A percentile compares a stretch with the other conserved stretches of the same genome.
These are phyloP conservation scores for Atalantia buxifolia DNA, from an alignment of 345 rosid species.

Conservation along the genomic window DNA sequence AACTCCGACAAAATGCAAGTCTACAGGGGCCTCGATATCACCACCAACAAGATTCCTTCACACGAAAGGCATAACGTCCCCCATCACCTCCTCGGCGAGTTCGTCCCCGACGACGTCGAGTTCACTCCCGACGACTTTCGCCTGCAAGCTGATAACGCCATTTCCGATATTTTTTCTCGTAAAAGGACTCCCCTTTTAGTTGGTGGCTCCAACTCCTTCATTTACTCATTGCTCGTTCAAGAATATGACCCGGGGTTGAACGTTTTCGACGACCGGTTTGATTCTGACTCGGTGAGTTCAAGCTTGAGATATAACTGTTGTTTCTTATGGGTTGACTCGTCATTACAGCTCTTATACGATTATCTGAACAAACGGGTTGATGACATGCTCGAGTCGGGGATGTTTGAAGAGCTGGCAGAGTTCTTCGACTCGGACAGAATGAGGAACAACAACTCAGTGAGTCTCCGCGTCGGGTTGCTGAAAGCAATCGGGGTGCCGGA, in stretches of 20 bases:
- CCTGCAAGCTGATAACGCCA: constrained; percentile 32
- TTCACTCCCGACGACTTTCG: constrained; percentile 58
- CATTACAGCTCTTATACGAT: constrained; percentile 56
- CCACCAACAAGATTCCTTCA: constrained; percentile 74
- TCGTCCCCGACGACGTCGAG: constrained; percentile 43
- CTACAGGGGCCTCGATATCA: constrained; percentile 68
- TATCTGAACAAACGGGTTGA: constrained; percentile 69
- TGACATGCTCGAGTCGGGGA: constrained; percentile 85
- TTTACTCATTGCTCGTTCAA: constrained; percentile 66
- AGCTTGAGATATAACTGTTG: constrained; percentile 74
- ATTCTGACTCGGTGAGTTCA: constrained; percentile 25
- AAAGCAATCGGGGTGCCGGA: constrained; percentile 95
- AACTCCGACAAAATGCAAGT: constrained; percentile 94
- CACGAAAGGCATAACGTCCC: constrained; percentile 57
- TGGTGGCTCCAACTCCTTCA: constrained; percentile 90
- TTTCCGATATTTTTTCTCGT: constrained; percentile 42
- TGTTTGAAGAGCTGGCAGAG: constrained; percentile 66
- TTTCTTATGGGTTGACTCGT: constrained; percentile 79
- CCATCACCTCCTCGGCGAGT: constrained; percentile 73
- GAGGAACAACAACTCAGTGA: constrained; percentile 7
- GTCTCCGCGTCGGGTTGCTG: constrained; percentile 44
- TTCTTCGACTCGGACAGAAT: constrained; percentile 38
- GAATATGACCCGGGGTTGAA: constrained; percentile 46
- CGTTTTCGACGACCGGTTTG: constrained; percentile 34
- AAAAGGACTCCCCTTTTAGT: constrained; percentile 58